These are phyloP conservation scores for Loxodes magnus DNA, from an alignment of 73 alveolate genomes.

Conservation along the genomic window DNA sequence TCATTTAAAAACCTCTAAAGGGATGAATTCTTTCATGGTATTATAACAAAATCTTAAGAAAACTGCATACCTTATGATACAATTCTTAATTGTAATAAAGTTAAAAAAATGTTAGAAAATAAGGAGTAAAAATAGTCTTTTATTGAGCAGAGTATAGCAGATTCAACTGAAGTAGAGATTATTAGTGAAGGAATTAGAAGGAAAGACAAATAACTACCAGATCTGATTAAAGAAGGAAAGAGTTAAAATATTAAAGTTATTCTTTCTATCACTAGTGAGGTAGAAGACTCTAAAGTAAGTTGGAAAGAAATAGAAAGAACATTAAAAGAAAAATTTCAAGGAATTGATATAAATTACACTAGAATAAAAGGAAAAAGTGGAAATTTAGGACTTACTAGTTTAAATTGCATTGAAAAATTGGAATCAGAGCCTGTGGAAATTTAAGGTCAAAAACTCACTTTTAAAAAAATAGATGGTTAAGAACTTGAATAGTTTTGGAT, in stretches of 20 bases:
- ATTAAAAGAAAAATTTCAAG: conserved; percentile 47
- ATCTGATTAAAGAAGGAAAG: conserved; percentile 30
- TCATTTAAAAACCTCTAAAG: conserved; percentile 64
- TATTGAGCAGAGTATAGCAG: conserved; percentile 20
- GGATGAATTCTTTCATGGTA: conserved; percentile 71
- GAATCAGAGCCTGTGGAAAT: conserved; percentile 46
- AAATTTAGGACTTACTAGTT: conserved; percentile 58
- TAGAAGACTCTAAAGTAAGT: conserved; percentile 42
- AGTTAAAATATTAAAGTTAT: conserved; percentile 23
- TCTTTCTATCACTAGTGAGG: conserved; percentile 17
- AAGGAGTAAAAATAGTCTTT: conserved; percentile 44
- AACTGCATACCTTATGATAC: conserved; percentile 59
- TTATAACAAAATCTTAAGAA: conserved; percentile 30
- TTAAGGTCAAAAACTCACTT: conserved; percentile 43
- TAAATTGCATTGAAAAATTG: conserved; percentile 24
- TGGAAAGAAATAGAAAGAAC: conserved; percentile 63
- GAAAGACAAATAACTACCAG: conserved; percentile 47
- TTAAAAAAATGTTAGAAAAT: conserved; percentile 54
- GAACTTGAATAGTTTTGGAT: conserved; percentile 81
- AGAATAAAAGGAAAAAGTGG: conserved; percentile 59
- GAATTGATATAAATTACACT: conserved; percentile 49
- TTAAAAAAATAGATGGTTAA: conserved; percentile 69
- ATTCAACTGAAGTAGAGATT: conserved; percentile 41
- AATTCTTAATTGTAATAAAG: conserved; percentile 78
- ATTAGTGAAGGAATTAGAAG: conserved; percentile 53